Evolutionary conservation across 768 basidiomycete genomes (phyloP), one percentile per base, ranked within the genome.

Genomic region (Lentinula sp.): DNA sequence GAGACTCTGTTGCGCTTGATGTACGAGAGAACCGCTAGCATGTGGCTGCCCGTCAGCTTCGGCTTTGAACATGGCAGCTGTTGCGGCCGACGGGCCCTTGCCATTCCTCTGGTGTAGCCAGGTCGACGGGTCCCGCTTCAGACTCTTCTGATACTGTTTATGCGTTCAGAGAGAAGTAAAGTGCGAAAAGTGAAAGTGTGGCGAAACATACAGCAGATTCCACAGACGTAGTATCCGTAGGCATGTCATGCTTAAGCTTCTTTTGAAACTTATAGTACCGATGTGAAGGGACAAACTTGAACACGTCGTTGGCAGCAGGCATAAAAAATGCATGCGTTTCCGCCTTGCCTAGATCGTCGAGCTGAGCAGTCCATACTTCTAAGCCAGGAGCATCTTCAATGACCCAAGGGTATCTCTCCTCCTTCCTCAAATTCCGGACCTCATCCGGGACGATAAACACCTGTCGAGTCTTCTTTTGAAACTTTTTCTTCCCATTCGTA

Each of bases 181-280:
- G 32, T 41, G 49, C 20, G 55, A 20, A 51, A 56, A 42, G 49
- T 42, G 28, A 28, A 32, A 64, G 63, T 62, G 52, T 46, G 67
- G 52, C 6, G 45, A 53, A 48, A 61, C 61, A 71, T 77, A 75
- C 82, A 85, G 91, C 72, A 81, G 76, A 68, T 78, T 85, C 81
- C 82, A 92, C 66, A 77, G 88, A 75, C 78, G 85, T 75, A 77
- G 89, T 73, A 79, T 79, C 78, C 43, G 83, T 82, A 48, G 86
- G 87, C 15, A 91, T 75, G 67, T 85, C 81, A 67, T 92, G 85
- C 67, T 86, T 88, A 46, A 90, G 81, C 66, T 86, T 86, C 79
- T 92, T 93, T 74, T 91, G 91, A 70, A 94, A 94, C 73, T 92
- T 93, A 79, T 95, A 95, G 90, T 91, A 95, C 48, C 93, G 81